These are phyloP conservation scores for Pseudocercospora crystallina DNA, from an alignment of 2,329 filamentous ascomycete genomes.

Conservation along the genomic window DNA sequence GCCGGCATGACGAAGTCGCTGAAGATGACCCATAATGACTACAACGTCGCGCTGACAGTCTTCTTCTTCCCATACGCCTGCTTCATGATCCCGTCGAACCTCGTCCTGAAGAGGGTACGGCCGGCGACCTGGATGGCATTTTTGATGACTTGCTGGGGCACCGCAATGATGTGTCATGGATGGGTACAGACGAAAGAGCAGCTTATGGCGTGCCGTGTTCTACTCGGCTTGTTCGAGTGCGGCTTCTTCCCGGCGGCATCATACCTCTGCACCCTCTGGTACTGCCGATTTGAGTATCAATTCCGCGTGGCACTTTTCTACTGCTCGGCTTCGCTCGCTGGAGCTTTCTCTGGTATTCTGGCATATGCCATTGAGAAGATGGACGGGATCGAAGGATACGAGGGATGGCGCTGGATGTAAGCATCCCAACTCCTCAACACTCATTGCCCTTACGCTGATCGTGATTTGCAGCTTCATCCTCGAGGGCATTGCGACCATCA, in stretches of 20 bases:
- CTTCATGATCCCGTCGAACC: conserved; percentile 40
- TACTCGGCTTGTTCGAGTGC: conserved; percentile 24
- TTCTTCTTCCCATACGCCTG: conserved; percentile 45
- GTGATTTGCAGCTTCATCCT: conserved; percentile 23
- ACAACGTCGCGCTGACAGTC: conserved; percentile 40
- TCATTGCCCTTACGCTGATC: too few relatives aligned
- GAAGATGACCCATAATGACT: conserved; percentile 41
- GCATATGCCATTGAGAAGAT: conserved; percentile 44
- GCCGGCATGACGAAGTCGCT: conserved; percentile 37
- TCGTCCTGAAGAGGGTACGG: conserved; percentile 41
- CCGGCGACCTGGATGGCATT: conserved; percentile 39
- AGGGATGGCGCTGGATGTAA: conserved; percentile 32
- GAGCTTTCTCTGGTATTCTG: conserved; percentile 54
- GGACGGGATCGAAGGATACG: conserved; percentile 30
- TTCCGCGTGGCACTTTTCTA: conserved; percentile 50
- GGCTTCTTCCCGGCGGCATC: conserved; percentile 24
- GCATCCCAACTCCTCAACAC: not conserved
- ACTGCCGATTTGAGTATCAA: conserved; percentile 46
- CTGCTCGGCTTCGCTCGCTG: conserved; percentile 49
- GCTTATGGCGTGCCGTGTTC: conserved; percentile 28
- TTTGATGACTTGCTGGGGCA: conserved; percentile 34
- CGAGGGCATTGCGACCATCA: conserved; percentile 33
- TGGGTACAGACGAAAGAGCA: conserved; percentile 31
- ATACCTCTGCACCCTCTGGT: conserved; percentile 44
- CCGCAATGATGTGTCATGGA: conserved; percentile 33